Conservation (phyloP, 2,329 filamentous ascomycete species). For the Verticillium isaacii region DNA sequence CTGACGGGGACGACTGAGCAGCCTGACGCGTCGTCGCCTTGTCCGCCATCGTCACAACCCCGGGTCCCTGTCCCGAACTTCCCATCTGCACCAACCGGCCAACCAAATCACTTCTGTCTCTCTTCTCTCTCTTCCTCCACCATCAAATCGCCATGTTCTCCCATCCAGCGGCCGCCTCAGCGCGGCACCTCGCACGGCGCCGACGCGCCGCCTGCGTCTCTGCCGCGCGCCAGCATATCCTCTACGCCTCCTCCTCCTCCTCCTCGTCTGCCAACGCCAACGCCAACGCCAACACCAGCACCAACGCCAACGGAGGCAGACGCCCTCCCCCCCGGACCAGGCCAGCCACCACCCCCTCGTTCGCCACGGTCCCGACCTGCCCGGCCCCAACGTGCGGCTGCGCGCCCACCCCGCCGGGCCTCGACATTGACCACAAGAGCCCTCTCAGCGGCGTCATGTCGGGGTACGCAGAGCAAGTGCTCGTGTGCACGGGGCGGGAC, state of each 20-base stretch:
- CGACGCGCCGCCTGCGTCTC: neutral
- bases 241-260: neutral
- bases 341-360: slow-evolving; percentile 18
- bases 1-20: neutral
- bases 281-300: neutral
- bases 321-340: neutral
- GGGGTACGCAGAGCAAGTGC: slow-evolving; percentile 73
- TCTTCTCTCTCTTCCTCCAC: neutral
- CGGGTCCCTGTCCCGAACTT: neutral
- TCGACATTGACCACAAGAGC: slow-evolving; percentile 70
- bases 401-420: slow-evolving; percentile 58
- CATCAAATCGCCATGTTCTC: neutral
- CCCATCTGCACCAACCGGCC: neutral
- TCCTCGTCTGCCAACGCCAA: neutral
- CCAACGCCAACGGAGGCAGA: neutral
- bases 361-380: slow-evolving; percentile 51
- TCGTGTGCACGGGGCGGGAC: slow-evolving; percentile 73
- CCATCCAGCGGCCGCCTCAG: neutral
- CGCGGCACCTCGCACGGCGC: neutral
- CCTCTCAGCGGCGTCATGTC: slow-evolving; percentile 73
- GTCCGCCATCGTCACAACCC: neutral
- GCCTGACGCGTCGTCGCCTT: neutral
- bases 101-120: too few species aligned
- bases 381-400: slow-evolving; percentile 75
- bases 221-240: neutral